Conservation (phyloP, 148 eudicot species). For the Rhododendron simsii region DNA sequence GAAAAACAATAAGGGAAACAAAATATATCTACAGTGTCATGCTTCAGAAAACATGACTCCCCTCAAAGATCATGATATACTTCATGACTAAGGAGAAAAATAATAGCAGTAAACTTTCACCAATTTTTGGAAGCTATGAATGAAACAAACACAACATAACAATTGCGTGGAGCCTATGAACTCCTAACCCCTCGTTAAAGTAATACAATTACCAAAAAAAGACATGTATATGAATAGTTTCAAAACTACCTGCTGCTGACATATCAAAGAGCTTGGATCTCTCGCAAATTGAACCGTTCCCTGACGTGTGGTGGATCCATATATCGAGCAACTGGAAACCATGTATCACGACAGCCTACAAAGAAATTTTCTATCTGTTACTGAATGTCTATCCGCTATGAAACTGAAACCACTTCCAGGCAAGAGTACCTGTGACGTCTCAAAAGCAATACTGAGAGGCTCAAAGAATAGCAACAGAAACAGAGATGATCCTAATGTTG, state of each 20-base stretch:
- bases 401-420: background rate
- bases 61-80: background rate
- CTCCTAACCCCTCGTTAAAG: background rate
- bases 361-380: constrained; percentile 5
- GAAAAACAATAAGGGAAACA: background rate
- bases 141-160: background rate
- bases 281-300: constrained; percentile 49
- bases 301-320: constrained; percentile 76
- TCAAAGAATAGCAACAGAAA: constrained; percentile 81
- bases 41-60: background rate
- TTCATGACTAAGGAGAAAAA: background rate
- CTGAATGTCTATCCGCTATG: background rate
- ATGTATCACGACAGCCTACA: constrained; percentile 89
- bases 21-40: background rate
- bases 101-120: background rate
- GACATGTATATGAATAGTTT: background rate
- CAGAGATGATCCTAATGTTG: constrained; percentile 50
- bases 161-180: background rate
- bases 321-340: constrained; percentile 92
- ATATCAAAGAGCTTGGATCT: constrained; percentile 60
- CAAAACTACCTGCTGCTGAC: constrained; percentile 59
- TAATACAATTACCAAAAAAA: background rate
- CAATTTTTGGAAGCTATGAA: background rate
- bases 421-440: constrained; percentile 75
- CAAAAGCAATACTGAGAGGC: constrained; percentile 95